Evolutionary conservation across 2,329 filamentous ascomycete species (phyloP).

Genomic region (Peltaster fructicola): DNA sequence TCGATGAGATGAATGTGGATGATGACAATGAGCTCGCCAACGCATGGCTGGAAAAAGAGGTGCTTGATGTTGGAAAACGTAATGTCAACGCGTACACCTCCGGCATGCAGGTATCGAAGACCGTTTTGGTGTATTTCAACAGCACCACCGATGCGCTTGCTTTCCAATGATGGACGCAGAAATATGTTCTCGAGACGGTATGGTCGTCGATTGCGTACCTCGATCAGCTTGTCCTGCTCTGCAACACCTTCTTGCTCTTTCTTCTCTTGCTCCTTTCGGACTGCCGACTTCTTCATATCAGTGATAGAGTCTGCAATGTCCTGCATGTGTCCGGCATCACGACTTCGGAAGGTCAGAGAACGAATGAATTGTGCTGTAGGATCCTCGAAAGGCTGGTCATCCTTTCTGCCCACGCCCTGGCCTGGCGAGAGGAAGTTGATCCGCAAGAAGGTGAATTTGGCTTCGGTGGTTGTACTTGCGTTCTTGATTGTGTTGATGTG

Average conservation of each 20-base stretch:
- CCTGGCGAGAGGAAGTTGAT: slow-evolving; percentile 97
- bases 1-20: slow-evolving; percentile 97
- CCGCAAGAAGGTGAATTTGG: slow-evolving; percentile 79
- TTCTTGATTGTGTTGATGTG: slow-evolving; percentile 99
- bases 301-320: slow-evolving; percentile 87
- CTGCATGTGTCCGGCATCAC: slow-evolving; percentile 71
- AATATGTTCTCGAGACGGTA: slow-evolving; percentile 86
- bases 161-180: slow-evolving; percentile 85
- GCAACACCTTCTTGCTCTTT: slow-evolving; percentile 99
- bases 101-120: slow-evolving; percentile 77
- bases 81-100: slow-evolving; percentile 74
- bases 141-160: slow-evolving; percentile 88
- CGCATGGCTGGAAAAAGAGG: slow-evolving; percentile 94
- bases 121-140: slow-evolving; percentile 98
- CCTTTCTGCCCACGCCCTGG: slow-evolving; percentile 90
- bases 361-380: slow-evolving; percentile 88
- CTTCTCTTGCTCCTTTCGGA: slow-evolving; percentile 92
- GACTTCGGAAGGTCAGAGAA: slow-evolving; percentile 86
- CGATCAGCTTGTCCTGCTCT: slow-evolving; percentile 91
- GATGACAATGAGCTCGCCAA: slow-evolving; percentile 90
- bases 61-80: slow-evolving; percentile 98
- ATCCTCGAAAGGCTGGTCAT: slow-evolving; percentile 96
- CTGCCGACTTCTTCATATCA: slow-evolving; percentile 83
- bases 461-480: slow-evolving; percentile 91
- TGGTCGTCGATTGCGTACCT: slow-evolving; percentile 85